Base-by-base conservation (phyloP, 805 yeast genomes). In the Kregervanrija fluxuum region DNA sequence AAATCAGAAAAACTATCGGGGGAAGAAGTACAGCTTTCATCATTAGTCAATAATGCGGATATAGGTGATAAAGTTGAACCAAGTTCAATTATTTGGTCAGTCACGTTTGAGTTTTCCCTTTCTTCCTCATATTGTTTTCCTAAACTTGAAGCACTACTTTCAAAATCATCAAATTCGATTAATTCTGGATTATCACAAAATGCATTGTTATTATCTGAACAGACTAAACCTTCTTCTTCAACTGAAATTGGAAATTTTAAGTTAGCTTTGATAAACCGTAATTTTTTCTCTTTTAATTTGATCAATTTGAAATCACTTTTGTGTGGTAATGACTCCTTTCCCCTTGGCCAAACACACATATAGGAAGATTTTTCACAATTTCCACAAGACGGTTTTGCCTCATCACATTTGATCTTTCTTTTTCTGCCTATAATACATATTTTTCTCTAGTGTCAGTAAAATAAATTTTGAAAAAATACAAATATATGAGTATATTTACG, bases 371-470 rank as follows among this genome's bases (percentile, higher is more conserved):
- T 42, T 30, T 22, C 42, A 37, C 62, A 57, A 8, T 45, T 35
- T 2, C 35, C 17, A 40, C 62, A 57, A 12, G 40, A 30, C 4
- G 58, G 57, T 37, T 53, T 54, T 1, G 32, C 15, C 14, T 54
- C 61, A 41, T 53, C 58, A 43, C 62, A 57, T 42, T 57, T 57
- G 42, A 56, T 46, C 28, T 54, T 49, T 31, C 62, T 43, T 37
- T 57, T 57, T 11, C 61, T 48, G 38, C 56, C 52, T 46, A 11
- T 28, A 8, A 36, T 33, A 30, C 2, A n/a, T 32, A 5, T 12
- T n/a, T 13, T 16, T n/a, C 11, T 9, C 11, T 11, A 14, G 11
- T 11, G 16, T 34, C 30, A 11, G 35, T 35, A 36, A 36, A 11
- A 14, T 28, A n/a, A 33, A 30, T 4, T 4, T 30, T 14, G 8